Percentiles rank a stretch among this genome's conserved stretches.
Conservation (phyloP, 2,329 filamentous ascomycete species). For the Chrysoporthe cubensis region DNA sequence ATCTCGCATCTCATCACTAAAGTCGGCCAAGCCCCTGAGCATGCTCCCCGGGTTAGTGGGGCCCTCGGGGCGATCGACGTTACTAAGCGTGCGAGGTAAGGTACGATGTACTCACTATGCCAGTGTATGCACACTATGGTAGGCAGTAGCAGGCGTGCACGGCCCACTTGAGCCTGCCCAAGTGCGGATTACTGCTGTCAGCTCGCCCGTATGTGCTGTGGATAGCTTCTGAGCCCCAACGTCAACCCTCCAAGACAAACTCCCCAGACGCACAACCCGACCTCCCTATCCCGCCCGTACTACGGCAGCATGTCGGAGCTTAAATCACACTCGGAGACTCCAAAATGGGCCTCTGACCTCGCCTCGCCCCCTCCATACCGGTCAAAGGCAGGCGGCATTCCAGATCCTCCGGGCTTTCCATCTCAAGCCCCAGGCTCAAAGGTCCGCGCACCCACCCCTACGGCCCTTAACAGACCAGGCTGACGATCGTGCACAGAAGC, state of each 20-base stretch:
- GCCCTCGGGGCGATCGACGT: conserved; percentile 9
- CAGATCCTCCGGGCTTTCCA: conserved; percentile 86
- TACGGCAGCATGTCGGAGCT: conserved; percentile 36
- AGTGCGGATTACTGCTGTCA: conserved; percentile 4
- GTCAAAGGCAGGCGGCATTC: conserved; percentile 65
- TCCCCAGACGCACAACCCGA: not conserved
- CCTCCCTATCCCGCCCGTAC: not conserved
- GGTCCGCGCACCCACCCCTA: conserved; percentile 44
- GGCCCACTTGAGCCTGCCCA: conserved; percentile 19
- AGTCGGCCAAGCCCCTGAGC: conserved; percentile 23
- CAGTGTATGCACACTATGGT: not conserved
- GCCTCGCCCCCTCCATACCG: conserved; percentile 69
- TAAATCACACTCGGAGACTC: conserved; percentile 43
- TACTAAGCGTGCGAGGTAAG: not conserved
- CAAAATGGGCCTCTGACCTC: conserved; percentile 84
- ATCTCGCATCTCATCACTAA: conserved; percentile 12
- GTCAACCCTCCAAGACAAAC: conserved; percentile 1
- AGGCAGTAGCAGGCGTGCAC: conserved; percentile 16
- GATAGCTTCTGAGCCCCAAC: conserved; percentile 6
- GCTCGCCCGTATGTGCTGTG: not conserved
- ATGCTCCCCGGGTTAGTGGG: conserved; percentile 14
- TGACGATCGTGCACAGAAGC: conserved; percentile 44
- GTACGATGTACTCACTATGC: conserved; percentile 1
- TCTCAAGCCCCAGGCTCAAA: conserved; percentile 57
- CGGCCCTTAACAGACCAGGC: not conserved